These are phyloP conservation scores for Colletotrichum limetticola DNA, from an alignment of 2,329 filamentous ascomycete genomes.

Conservation along the genomic window DNA sequence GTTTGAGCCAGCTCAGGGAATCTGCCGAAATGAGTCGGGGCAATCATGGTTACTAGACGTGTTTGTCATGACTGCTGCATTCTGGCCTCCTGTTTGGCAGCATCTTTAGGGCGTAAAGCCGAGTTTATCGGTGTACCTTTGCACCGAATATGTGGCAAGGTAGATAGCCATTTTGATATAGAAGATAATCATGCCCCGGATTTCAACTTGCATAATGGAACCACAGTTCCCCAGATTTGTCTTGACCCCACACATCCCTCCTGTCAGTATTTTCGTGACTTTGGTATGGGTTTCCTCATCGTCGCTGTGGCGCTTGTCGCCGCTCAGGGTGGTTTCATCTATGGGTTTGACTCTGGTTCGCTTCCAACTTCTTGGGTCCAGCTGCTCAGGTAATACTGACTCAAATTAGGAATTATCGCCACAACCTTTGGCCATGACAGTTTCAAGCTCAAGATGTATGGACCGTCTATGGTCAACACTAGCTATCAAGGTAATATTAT, in stretches of 20 bases:
- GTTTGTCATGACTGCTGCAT: not conserved
- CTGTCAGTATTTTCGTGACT: not conserved
- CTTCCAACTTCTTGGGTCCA: not conserved
- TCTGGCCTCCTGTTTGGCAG: not conserved
- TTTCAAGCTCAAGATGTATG: slow-evolving; percentile 35
- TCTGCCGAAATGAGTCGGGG: not conserved
- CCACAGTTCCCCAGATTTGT: not conserved
- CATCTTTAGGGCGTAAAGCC: not conserved
- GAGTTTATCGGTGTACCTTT: not conserved
- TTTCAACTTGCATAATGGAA: not conserved
- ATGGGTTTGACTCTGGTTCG: not conserved
- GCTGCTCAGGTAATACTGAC: not conserved
- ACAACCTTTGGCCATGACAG: slow-evolving; percentile 32
- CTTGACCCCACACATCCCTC: not conserved
- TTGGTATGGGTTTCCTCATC: not conserved
- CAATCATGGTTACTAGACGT: not conserved
- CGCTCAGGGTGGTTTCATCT: not conserved
- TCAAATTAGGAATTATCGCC: slow-evolving; percentile 18
- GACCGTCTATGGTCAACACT: slow-evolving; percentile 8
- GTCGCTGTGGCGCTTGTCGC: not conserved
- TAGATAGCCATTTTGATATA: not conserved
- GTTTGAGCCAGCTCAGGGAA: not conserved
- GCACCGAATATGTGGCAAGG: not conserved
- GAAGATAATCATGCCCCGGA: not conserved
- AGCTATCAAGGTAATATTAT: not conserved